Evolutionary conservation across 495 filamentous ascomycete genomes (phyloP).

Genomic region (Tuber indicum): DNA sequence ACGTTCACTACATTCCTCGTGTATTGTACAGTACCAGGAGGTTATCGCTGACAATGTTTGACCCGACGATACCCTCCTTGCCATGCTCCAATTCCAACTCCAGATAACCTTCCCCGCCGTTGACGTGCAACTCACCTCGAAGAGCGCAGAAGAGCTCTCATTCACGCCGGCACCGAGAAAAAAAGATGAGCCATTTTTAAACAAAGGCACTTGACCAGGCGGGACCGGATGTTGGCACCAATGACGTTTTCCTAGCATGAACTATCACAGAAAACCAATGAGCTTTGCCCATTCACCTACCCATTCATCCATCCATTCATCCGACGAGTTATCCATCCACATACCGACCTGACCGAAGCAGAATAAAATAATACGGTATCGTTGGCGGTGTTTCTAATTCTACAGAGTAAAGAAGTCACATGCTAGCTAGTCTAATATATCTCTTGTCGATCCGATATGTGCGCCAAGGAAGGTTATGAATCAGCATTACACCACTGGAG

Average conservation of each 20-base stretch:
- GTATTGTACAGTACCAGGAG: neutral
- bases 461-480: neutral
- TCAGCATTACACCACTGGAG: neutral
- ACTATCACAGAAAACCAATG: neutral
- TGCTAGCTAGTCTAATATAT: neutral
- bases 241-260: neutral
- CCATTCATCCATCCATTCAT: neutral
- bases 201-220: neutral
- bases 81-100: neutral
- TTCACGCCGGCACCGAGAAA: neutral
- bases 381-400: neutral
- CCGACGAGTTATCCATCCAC: neutral
- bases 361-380: neutral
- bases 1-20: neutral
- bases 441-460: neutral
- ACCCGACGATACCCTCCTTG: neutral
- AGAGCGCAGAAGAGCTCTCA: neutral
- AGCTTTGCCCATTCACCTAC: neutral
- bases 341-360: neutral
- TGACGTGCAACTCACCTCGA: neutral
- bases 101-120: neutral
- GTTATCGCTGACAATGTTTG: neutral
- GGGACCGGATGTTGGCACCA: neutral
- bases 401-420: neutral
- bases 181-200: slow-evolving; percentile 1